Conservation (phyloP, 768 basidiomycete species). For the Tulasnella sp. region DNA sequence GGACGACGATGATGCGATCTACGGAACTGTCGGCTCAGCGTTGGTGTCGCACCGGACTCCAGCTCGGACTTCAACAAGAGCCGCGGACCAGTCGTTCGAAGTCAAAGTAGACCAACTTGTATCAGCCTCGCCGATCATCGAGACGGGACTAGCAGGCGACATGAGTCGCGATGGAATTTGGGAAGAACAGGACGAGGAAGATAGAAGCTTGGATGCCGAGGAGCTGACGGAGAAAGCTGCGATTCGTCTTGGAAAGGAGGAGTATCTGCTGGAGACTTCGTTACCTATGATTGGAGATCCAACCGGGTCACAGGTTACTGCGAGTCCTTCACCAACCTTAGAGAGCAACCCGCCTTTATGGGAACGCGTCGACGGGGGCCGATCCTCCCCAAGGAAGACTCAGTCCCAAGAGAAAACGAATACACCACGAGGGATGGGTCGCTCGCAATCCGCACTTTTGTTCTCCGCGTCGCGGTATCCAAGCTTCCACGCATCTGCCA, state of each 20-base stretch:
- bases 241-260: neutral
- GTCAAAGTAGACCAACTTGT: neutral
- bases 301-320: neutral
- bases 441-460: neutral
- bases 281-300: neutral
- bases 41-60: neutral
- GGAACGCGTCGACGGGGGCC: neutral
- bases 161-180: neutral
- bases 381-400: neutral
- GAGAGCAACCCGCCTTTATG: neutral
- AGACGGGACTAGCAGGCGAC: neutral
- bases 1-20: neutral
- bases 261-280: conserved; percentile 2
- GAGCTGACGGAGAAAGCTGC: neutral
- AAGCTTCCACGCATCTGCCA: neutral
- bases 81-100: neutral
- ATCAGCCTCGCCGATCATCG: neutral
- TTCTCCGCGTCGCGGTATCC: neutral
- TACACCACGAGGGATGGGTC: neutral
- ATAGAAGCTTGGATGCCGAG: neutral
- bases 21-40: neutral
- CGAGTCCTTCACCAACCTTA: neutral
- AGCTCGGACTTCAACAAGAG: neutral
- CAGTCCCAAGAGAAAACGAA: neutral
- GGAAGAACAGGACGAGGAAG: neutral